Base-by-base conservation (phyloP, 257 asterid species). In the Ocimum tenuiflorum region DNA sequence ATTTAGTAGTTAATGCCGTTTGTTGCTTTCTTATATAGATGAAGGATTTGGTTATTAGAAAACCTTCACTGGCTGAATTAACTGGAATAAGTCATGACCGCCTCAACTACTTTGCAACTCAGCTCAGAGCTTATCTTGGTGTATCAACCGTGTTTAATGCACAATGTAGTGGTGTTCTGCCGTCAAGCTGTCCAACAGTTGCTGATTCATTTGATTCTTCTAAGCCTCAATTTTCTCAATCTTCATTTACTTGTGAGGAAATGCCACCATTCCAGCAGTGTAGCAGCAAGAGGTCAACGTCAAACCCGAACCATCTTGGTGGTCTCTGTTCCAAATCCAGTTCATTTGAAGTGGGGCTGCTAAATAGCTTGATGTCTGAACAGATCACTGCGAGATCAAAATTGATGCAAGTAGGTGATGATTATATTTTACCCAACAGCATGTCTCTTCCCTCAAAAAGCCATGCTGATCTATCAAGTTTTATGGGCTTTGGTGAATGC, bases 1-100 rank as follows among this genome's bases (percentile, higher is more conserved):
- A 49, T 52, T 67, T 45, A 23, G 54, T 35, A 43, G 29, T 41
- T 60, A 13, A 73, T 23, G 19, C 75, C 35, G 31, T 3, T 61
- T 3, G 7, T 63, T 31, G 33, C 42, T 63, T 70, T 48, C 27
- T 38, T 74, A 17, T 55, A 13, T 71, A 90, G 97, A 82, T 91
- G 92, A 83, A 79, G 69, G 95, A 82, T 84, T 67, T 88, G 78
- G 79, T 91, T 27, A 38, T 56, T 27, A 77, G 73, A 69, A 88
- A 79, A 70, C 97, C 92, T 38, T 78, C 82, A 23, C 79, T 91
- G 56, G 80, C 86, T 62, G 89, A 91, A 60, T 77, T 91, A 74
- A 81, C 91, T 60, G 96, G 96, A 72, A 86, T 88, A 12, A 60
- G 82, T 15, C 85, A 82, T 49, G 82, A 82, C 27, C 95, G 97